Conservation (phyloP, 164 flowering plant genomes). For the Buxus sempervirens region DNA sequence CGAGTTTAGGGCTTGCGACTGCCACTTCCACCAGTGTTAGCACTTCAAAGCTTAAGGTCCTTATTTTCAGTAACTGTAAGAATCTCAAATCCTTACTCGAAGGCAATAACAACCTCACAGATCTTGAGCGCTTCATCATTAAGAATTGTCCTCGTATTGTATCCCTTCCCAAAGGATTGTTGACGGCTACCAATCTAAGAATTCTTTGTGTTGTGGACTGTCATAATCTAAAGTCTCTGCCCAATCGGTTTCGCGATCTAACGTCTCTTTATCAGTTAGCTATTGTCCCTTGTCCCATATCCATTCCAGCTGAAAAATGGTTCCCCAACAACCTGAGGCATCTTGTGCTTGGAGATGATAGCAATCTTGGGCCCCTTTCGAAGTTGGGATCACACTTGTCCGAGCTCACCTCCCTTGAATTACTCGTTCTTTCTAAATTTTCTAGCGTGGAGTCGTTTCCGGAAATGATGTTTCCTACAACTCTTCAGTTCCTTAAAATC, state of each 20-base stretch:
- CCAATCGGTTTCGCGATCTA: not conserved
- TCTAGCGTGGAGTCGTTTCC: slow-evolving; percentile 15
- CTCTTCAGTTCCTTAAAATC: slow-evolving; percentile 4
- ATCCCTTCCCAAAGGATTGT: not conserved
- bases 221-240: not conserved
- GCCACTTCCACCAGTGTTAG: too few relatives aligned
- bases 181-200: not conserved
- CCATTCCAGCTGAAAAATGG: slow-evolving; percentile 4
- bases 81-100: not conserved
- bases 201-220: not conserved
- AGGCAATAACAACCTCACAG: not conserved
- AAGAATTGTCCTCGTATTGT: not conserved
- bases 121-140: not conserved
- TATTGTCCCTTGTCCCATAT: not conserved
- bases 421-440: slow-evolving; percentile 15
- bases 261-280: not conserved
- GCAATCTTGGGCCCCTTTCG: not conserved
- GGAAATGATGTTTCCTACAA: slow-evolving; percentile 8
- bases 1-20: too few relatives aligned
- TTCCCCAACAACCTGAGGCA: not conserved
- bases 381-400: not conserved
- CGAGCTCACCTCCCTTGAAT: slow-evolving; percentile 15
- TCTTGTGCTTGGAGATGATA: slow-evolving; percentile 1
- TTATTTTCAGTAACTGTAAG: not conserved
- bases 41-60: not conserved